Evolutionary conservation across 2,329 filamentous ascomycete species (phyloP).

Genomic region (Sarocladium oryzae): DNA sequence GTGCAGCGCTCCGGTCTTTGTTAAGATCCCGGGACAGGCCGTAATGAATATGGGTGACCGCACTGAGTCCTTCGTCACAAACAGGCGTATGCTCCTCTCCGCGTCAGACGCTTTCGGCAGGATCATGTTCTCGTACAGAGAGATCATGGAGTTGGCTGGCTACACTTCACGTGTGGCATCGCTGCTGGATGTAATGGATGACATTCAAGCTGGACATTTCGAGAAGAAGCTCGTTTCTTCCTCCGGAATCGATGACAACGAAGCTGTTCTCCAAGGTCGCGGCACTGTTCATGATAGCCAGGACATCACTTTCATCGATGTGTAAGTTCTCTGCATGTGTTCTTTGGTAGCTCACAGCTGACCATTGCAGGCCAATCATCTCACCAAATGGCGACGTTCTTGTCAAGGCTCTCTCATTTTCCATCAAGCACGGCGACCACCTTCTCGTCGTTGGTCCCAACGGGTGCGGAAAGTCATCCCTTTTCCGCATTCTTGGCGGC

Average conservation of each 20-base stretch:
- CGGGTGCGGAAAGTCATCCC: conserved; percentile 90
- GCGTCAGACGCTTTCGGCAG: conserved; percentile 94
- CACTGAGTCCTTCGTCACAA: conserved; percentile 82
- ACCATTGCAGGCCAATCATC: conserved; percentile 64
- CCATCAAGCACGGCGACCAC: conserved; percentile 79
- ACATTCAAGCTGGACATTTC: conserved; percentile 83
- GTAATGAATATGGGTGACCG: conserved; percentile 62
- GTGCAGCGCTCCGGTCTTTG: conserved; percentile 92
- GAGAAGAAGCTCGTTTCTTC: conserved; percentile 96
- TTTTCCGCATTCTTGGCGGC: conserved; percentile 93
- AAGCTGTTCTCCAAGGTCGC: conserved; percentile 73
- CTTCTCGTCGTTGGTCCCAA: conserved; percentile 94
- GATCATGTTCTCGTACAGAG: conserved; percentile 96
- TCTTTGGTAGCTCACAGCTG: neutral
- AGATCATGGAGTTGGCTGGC: conserved; percentile 91
- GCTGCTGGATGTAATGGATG: conserved; percentile 87
- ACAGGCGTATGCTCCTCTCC: conserved; percentile 82
- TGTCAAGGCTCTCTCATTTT: conserved; percentile 78
- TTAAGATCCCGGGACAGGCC: conserved; percentile 73
- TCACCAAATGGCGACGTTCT: conserved; percentile 94
- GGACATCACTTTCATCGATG: conserved; percentile 78
- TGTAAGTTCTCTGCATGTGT: conserved; percentile 41
- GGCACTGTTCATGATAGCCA: conserved; percentile 76
- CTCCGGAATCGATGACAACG: conserved; percentile 73
- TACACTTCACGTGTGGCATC: conserved; percentile 91